Base-by-base conservation (phyloP, 2,329 filamentous ascomycete genomes). In the Ophiostoma angusticollis region DNA sequence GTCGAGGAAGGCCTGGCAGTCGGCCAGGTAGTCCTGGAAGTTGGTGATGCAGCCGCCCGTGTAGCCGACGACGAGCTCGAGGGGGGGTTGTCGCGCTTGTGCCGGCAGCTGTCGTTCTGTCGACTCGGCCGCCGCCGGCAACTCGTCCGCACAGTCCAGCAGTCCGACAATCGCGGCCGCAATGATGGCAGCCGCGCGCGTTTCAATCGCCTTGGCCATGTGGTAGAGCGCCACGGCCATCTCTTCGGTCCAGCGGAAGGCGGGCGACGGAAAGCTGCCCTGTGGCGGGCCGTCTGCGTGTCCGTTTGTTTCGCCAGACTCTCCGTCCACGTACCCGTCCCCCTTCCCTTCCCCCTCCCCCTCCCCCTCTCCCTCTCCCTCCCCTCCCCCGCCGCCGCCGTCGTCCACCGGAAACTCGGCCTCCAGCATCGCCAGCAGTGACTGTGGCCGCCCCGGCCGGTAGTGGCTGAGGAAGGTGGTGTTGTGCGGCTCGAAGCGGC, bases 1-100 rank as follows among this genome's bases (percentile, higher is more conserved):
- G 49, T 84, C 75, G 35, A 87, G 65, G 52, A 81, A 81, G 12
- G 59, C 51, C 55, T 86, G 80, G 47, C 79, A 84, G 49, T 80
- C 78, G 31, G 63, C 59, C 30, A 83, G 63, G 57, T 84, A 86
- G 49, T 81, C 70, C 34, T 83, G 81, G 50, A 85, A 85, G 50
- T 83, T 75, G n/a, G 77, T 72, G 43, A 87, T 87, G 51, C 82
- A 85, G 6, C 81, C 80, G 23, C 83, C 83, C 0, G 83, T 85
- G 53, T 84, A 87, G 1, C 82, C 83, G 17, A 87, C 79, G 1
- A 84, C 76, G 22, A 89, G 56, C 49, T 84, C 78, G 44, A 61
- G 49, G 43, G 39, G 44, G 18, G 5, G 42, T 30, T 6, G 38
- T 41, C 12, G 14, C 43, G 31, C 29, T 43, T 25, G 24, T 42